Conservation (phyloP, 164 flowering plant species). For the Macadamia integrifolia region DNA sequence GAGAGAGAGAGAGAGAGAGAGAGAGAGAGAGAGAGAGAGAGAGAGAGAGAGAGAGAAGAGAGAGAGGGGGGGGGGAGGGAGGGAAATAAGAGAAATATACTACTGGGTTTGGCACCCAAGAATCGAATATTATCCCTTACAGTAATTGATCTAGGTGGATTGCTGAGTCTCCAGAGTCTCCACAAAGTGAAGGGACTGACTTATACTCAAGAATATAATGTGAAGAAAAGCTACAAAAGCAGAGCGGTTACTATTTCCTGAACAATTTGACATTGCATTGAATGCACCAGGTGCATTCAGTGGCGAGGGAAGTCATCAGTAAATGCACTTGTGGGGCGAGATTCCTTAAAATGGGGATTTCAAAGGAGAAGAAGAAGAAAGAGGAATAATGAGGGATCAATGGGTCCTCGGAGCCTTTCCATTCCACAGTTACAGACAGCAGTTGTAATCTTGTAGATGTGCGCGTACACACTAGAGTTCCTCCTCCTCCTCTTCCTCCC, state of each 20-base stretch:
- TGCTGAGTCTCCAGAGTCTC: neutral
- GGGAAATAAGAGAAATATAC: neutral
- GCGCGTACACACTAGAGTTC: neutral
- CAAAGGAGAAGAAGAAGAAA: neutral
- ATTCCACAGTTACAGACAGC: constrained; percentile 18
- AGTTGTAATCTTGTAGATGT: neutral
- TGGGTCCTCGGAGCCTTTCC: constrained; percentile 60
- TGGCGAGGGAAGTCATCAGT: neutral
- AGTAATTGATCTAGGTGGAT: neutral
- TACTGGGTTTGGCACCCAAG: neutral
- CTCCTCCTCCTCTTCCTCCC: neutral
- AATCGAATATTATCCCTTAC: neutral
- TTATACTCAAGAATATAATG: neutral
- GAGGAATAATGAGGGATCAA: constrained; percentile 20
- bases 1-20: no score
- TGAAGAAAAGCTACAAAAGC: neutral
- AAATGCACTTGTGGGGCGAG: constrained; percentile 7
- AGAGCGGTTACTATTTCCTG: no score
- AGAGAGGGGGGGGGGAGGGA: neutral
- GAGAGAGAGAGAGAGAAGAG: no score
- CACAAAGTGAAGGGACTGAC: neutral
- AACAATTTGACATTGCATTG: constrained; percentile 4
- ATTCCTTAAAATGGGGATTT: constrained; percentile 7
- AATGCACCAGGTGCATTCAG: constrained; percentile 3
- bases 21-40: no score